Evolutionary conservation across 1,284 basidiomycete species (phyloP), one percentile per base, ranked within the genome.

Genomic region (Leccinum pallidistipes): DNA sequence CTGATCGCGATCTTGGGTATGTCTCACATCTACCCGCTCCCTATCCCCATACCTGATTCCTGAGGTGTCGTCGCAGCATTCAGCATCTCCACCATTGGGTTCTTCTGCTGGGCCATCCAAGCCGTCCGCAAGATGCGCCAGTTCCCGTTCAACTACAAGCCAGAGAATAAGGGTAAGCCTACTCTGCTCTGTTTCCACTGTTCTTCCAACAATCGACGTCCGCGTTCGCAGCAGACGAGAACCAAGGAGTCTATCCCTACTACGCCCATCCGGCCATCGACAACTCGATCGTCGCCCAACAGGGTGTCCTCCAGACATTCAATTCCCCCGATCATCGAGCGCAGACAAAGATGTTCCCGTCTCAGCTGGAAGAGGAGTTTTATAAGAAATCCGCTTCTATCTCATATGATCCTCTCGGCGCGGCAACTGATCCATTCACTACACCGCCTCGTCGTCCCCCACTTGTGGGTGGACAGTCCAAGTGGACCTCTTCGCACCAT

Each of bases 1-100:
- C 2, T 73, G 21, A 32, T 74, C 38, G 69, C 57, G 5, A 69
- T 74, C 32, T 3, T 68, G 21, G 70, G 69, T 69, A 47, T 2
- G 68, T 63, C 12, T 24, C 11, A 16, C 8, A 11, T 38, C 10
- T 18, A 45, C 10, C 18, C 43, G 12, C 5, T 16, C n/a, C 0
- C 6, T 45, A 12, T 57, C 34, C 43, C 10, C 27, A 18, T 4
- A 16, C 45, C 38, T 32, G 5, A 45, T 45, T n/a, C 34, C 32
- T 57, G 10, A 68, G 12, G 5, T 16, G 21, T n/a, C 7, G 21
- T 16, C 11, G 3, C 45, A 71, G 69, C 59, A 4, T 69, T 62
- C 53, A 51, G 62, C 9, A 10, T 69, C 8, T 69, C 70, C 18
- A 63, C 59, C 0, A 1, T 72, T 1, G 68, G 68, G 6, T 69